These are phyloP conservation scores for Cyclostephanos invisitatus DNA, from an alignment of 108 stramenopile species.

Conservation along the genomic window DNA sequence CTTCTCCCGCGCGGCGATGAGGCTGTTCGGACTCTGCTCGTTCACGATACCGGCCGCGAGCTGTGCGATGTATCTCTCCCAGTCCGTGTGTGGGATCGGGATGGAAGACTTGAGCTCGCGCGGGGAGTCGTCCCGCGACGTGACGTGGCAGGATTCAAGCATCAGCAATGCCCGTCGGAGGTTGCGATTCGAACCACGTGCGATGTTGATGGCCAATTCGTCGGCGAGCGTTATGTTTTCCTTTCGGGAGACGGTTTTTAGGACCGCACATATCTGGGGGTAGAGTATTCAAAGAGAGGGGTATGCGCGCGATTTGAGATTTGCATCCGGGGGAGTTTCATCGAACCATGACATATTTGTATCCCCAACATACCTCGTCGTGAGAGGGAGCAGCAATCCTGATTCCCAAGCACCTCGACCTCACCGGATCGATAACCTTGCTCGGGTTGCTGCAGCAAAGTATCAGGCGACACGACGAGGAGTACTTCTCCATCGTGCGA, in stretches of 20 bases:
- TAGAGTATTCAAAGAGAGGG: neutral
- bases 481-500: conserved; percentile 99
- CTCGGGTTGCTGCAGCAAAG: conserved; percentile 86
- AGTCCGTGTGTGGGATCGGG: conserved; percentile 81
- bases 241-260: conserved; percentile 75
- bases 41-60: conserved; percentile 82
- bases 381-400: conserved; percentile 88
- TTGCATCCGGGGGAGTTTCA: neutral
- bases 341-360: neutral
- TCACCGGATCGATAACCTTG: conserved; percentile 95
- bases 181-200: conserved; percentile 84
- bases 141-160: conserved; percentile 93
- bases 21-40: conserved; percentile 88
- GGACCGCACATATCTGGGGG: conserved; percentile 67
- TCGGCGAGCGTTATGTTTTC: conserved; percentile 76
- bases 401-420: conserved; percentile 94
- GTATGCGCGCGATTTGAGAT: neutral
- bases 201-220: conserved; percentile 77
- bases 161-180: conserved; percentile 95
- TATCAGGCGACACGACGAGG: conserved; percentile 91
- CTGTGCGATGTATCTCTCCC: conserved; percentile 94
- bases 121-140: conserved; percentile 48
- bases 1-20: conserved; percentile 89
- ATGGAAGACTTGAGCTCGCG: conserved; percentile 46
- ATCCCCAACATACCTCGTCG: conserved; percentile 54